Conservation (phyloP, 2,329 filamentous ascomycete genomes). For the Penicillium corylophilum region DNA sequence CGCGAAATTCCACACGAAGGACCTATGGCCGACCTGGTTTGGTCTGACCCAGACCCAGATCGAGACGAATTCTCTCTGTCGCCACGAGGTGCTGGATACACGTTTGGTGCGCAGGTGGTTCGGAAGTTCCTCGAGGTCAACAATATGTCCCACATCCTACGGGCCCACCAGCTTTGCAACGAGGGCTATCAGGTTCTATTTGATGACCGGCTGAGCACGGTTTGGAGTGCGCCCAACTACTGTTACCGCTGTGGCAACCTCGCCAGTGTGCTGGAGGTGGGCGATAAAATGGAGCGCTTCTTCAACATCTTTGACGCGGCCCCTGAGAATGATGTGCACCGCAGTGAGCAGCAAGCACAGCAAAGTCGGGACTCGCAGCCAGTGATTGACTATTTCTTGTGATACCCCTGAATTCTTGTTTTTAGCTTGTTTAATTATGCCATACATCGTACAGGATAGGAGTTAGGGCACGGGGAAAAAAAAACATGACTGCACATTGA, state of each 20-base stretch:
- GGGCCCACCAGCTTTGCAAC: conserved; percentile 97
- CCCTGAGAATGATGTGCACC: conserved; percentile 84
- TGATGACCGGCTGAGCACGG: conserved; percentile 89
- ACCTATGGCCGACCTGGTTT: conserved; percentile 98
- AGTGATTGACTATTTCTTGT: conserved; percentile 71
- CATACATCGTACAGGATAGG: conserved; percentile 27
- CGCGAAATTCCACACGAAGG: conserved; percentile 98
- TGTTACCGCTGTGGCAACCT: conserved; percentile 96
- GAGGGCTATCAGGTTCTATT: conserved; percentile 97
- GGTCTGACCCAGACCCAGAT: conserved; percentile 97
- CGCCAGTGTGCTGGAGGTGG: conserved; percentile 94
- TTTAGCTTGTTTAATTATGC: conserved; percentile 11
- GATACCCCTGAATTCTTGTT: conserved; percentile 38
- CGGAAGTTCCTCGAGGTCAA: conserved; percentile 98
- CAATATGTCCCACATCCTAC: conserved; percentile 93
- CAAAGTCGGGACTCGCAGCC: conserved; percentile 66
- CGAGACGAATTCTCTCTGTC: conserved; percentile 95
- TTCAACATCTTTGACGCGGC: conserved; percentile 98
- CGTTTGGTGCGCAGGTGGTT: conserved; percentile 95
- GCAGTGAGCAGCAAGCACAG: conserved; percentile 73
- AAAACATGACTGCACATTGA: conserved; percentile 19
- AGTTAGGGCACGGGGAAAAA: conserved; percentile 31
- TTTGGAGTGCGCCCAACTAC: conserved; percentile 97
- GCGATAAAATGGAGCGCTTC: conserved; percentile 85
- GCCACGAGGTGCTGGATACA: conserved; percentile 91